Conservation (phyloP, 2,329 filamentous ascomycete species). For the Ophiostoma montium region DNA sequence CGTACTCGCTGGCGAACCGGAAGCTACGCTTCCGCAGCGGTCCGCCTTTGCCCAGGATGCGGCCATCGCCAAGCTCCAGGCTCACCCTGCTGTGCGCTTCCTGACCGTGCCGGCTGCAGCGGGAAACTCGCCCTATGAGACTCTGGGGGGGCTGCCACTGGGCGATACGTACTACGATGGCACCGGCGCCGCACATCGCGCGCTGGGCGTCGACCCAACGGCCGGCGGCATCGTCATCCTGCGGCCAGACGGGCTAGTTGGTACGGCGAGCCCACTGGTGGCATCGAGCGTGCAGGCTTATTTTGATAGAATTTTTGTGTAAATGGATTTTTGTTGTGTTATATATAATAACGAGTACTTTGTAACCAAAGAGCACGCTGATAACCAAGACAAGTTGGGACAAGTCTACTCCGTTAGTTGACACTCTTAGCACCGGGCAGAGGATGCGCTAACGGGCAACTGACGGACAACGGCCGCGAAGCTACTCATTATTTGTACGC, state of each 20-base stretch:
- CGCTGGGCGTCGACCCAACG: conserved; percentile 15
- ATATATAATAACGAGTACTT: too few relatives aligned
- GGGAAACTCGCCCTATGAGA: conserved; percentile 29
- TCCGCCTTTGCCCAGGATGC: conserved; percentile 3
- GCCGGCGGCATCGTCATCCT: conserved; percentile 16
- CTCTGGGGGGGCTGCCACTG: conserved; percentile 27
- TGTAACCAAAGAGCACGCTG: too few relatives aligned
- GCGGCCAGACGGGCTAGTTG: conserved; percentile 17
- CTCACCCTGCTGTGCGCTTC: conserved; percentile 16
- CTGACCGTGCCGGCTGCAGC: not conserved
- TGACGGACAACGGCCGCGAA: not conserved
- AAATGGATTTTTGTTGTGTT: not conserved
- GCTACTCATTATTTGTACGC: too few relatives aligned
- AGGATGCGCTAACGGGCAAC: not conserved
- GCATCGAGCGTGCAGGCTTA: conserved; percentile 11
- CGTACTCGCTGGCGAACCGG: conserved; percentile 19
- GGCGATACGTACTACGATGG: conserved; percentile 39
- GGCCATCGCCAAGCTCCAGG: conserved; percentile 20
- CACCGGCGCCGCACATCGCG: conserved; percentile 12
- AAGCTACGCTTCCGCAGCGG: conserved; percentile 13
- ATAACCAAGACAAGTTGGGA: too few relatives aligned
- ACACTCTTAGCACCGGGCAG: not conserved
- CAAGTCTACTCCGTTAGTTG: too few relatives aligned
- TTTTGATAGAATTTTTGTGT: conserved; percentile 9
- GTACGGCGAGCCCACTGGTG: conserved; percentile 8